Conservation (phyloP, 305 asterid species). For the Rubia balearica region DNA sequence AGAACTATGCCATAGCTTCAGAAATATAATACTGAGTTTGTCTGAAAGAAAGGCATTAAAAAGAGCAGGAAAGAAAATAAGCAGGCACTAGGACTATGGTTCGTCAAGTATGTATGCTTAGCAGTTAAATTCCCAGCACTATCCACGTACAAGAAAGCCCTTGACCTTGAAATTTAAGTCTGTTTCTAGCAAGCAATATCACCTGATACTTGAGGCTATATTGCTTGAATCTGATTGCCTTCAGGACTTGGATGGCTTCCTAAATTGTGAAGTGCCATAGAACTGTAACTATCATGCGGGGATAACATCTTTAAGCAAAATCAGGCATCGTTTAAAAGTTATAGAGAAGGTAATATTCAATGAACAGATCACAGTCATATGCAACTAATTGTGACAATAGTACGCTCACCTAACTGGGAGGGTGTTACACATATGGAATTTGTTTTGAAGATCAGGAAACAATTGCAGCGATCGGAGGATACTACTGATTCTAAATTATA, state of each 20-base stretch:
- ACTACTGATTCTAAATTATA: not conserved
- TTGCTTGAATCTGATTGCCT: not conserved
- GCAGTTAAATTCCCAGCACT: not conserved
- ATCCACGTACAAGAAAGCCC: not conserved
- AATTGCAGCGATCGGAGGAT: not conserved
- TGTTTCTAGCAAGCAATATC: not conserved
- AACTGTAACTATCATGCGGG: not conserved
- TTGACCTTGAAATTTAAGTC: not conserved
- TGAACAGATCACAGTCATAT: not conserved
- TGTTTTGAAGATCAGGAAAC: not conserved
- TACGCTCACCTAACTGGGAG: not conserved
- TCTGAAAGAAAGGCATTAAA: not conserved
- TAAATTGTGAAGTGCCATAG: not conserved
- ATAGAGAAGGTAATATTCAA: not conserved
- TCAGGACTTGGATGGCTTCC: not conserved
- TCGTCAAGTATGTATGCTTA: not conserved
- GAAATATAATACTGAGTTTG: not conserved
- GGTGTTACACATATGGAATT: not conserved
- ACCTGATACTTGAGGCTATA: conserved; percentile 4
- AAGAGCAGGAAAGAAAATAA: not conserved
- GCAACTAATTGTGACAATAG: not conserved
- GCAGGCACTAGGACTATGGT: not conserved
- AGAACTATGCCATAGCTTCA: no score
- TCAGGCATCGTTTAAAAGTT: not conserved
- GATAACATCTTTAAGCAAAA: not conserved